Conservation (phyloP, 2,329 filamentous ascomycete genomes). For the Exophiala calicioides region DNA sequence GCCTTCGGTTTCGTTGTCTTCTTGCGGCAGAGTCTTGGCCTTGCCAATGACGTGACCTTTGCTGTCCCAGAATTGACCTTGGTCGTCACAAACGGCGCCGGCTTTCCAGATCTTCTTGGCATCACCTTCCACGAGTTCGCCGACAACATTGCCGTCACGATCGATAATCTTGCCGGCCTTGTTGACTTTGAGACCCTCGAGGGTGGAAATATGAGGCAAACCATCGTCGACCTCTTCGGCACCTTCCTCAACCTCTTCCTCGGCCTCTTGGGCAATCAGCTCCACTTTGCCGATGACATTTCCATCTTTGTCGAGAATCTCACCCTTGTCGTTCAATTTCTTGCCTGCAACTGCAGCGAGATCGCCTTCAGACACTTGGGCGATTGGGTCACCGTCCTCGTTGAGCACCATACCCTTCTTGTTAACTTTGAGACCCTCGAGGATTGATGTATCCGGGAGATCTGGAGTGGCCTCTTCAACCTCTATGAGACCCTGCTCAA, state of each 20-base stretch:
- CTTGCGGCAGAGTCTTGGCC: conserved; percentile 49
- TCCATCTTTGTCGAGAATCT: conserved; percentile 52
- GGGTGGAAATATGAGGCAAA: conserved; percentile 37
- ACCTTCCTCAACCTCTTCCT: conserved; percentile 33
- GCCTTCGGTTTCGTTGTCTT: conserved; percentile 42
- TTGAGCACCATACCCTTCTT: conserved; percentile 43
- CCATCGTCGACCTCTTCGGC: conserved; percentile 34
- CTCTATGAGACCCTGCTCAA: conserved; percentile 35
- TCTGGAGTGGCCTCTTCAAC: conserved; percentile 26
- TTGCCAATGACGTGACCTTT: conserved; percentile 65
- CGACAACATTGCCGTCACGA: conserved; percentile 50
- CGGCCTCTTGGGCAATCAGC: conserved; percentile 41
- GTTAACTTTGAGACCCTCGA: conserved; percentile 45
- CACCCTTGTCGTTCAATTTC: conserved; percentile 40
- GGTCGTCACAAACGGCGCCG: conserved; percentile 51
- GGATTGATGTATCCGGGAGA: conserved; percentile 31
- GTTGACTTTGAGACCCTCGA: conserved; percentile 46
- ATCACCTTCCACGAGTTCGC: conserved; percentile 63
- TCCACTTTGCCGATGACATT: conserved; percentile 49
- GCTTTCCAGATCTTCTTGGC: conserved; percentile 59
- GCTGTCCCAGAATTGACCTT: conserved; percentile 66
- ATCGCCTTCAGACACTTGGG: conserved; percentile 35
- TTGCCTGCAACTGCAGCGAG: conserved; percentile 36
- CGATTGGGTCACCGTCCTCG: conserved; percentile 38
- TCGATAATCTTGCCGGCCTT: conserved; percentile 49